Base-by-base conservation (phyloP, 2,329 filamentous ascomycete genomes). In the Talaromyces sp. region DNA sequence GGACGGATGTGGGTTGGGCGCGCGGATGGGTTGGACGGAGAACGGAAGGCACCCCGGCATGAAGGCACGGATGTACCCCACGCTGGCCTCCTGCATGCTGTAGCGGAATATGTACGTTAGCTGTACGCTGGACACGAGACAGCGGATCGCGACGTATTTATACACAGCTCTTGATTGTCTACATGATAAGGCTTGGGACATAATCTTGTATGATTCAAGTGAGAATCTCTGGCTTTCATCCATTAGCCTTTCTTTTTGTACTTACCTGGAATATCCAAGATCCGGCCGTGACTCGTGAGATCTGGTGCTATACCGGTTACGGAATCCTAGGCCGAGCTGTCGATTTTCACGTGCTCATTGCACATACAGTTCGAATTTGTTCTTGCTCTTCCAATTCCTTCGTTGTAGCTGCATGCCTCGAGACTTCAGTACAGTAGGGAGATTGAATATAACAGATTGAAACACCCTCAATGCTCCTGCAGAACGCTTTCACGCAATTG, bases 21-120 rank as follows among this genome's bases (percentile, higher is more conserved):
- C 22, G 31, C 22, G 37, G 39, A 25, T 59, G 37, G 37, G 39
- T 47, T 47, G 41, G 57, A 19, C 52, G 52, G 52, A 56, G 52
- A 56, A 56, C n/a, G n/a, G 33, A 56, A 19, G 11, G 52, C 31
- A 15, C 52, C 52, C 52, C 52, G 50, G 50, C 50, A 50, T 50
- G 19, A 43, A 59, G 56, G 27, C 27, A 60, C 57, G 39, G 57
- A 47, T 60, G 57, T 35, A 47, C 57, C 57, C 57, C 57, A 60
- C 57, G 57, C 57, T 60, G 33, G 2, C 35, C 8, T 35, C 50
- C 50, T 54, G 33, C 50, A 54, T 54, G 8, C 4, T 13, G 22
- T 50, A 56, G 50, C 52, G 52, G 52, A 56, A 37, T 56, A 25
- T 37, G 52, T 33, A 33, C 52, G 52, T 39, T 22, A 33, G 33